Percentiles rank a stretch among this genome's conserved stretches.
Conservation (phyloP, 2,329 filamentous ascomycete species). For the Cytospora mali region DNA sequence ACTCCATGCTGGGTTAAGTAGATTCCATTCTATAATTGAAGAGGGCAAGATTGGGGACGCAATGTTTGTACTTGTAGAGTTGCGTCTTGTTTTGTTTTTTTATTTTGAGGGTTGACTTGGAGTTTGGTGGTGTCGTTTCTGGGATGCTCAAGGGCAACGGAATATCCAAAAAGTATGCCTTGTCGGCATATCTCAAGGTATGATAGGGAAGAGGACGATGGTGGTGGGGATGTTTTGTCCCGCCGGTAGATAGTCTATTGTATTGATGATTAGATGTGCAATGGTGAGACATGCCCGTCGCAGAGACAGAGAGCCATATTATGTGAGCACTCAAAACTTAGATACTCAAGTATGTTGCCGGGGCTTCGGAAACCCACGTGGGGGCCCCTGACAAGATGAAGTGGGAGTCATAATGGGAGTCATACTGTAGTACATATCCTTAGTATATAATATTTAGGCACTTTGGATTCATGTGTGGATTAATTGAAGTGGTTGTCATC, state of each 20-base stretch:
- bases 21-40: neutral
- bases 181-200: neutral
- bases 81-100: neutral
- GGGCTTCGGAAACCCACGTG: neutral
- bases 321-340: neutral
- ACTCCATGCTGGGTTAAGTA: conserved; percentile 55
- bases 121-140: neutral
- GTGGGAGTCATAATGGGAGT: neutral
- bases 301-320: neutral
- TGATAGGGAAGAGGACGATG: neutral
- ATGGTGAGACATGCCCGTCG: neutral
- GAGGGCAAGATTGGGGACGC: conserved; percentile 4
- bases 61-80: neutral
- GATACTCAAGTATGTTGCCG: too few relatives aligned
- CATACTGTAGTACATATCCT: neutral
- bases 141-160: neutral
- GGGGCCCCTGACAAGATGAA: neutral
- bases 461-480: neutral
- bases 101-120: neutral
- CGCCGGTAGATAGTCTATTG: neutral
- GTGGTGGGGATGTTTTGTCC: neutral
- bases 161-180: neutral
- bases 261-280: neutral
- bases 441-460: neutral
- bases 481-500: neutral